A percentile compares a stretch with the other conserved stretches of the same genome.
Conservation (phyloP, 2,329 filamentous ascomycete genomes). For the Corinectria fuckeliana region DNA sequence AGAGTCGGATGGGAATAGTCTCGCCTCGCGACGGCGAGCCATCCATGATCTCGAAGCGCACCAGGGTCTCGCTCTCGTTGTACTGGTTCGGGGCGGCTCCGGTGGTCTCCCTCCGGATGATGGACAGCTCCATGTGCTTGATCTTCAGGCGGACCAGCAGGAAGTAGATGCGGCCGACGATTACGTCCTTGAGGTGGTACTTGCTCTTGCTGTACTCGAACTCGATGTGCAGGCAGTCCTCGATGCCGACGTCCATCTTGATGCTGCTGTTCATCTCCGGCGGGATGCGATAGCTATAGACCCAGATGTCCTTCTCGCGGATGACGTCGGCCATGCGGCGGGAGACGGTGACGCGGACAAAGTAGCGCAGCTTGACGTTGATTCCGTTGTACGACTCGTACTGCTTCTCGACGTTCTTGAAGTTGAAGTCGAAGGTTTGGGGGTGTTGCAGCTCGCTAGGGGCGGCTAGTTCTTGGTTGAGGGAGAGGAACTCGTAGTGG, state of each 20-base stretch:
- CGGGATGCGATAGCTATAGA: slow-evolving; percentile 97
- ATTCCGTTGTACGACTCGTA: slow-evolving; percentile 99
- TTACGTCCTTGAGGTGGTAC: slow-evolving; percentile 99
- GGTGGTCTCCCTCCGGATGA: slow-evolving; percentile 95
- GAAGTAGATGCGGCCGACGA: slow-evolving; percentile 98
- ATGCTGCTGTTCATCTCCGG: slow-evolving; percentile 98
- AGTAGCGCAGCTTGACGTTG: slow-evolving; percentile 99
- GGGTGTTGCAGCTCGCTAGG: slow-evolving; percentile 98
- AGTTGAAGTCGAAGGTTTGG: slow-evolving; percentile 99
- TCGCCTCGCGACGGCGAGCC: slow-evolving; percentile 94
- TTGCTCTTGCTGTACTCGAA: slow-evolving; percentile 99
- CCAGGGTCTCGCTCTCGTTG: slow-evolving; percentile 98
- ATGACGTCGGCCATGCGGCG: slow-evolving; percentile 97
- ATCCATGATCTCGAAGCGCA: slow-evolving; percentile 99
- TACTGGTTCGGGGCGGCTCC: slow-evolving; percentile 98
- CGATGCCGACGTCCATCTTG: slow-evolving; percentile 99
- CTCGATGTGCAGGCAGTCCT: slow-evolving; percentile 98
- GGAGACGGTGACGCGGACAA: slow-evolving; percentile 94
- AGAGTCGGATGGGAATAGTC: slow-evolving; percentile 95
- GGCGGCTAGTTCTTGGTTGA: slow-evolving; percentile 95
- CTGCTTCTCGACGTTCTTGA: slow-evolving; percentile 99
- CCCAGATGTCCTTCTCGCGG: slow-evolving; percentile 99
- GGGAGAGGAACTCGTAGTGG: slow-evolving; percentile 97
- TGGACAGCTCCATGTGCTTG: slow-evolving; percentile 99
- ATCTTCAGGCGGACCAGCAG: slow-evolving; percentile 96